Conservation (phyloP, 163 green algal genomes). For the Scenedesmus sp. region DNA sequence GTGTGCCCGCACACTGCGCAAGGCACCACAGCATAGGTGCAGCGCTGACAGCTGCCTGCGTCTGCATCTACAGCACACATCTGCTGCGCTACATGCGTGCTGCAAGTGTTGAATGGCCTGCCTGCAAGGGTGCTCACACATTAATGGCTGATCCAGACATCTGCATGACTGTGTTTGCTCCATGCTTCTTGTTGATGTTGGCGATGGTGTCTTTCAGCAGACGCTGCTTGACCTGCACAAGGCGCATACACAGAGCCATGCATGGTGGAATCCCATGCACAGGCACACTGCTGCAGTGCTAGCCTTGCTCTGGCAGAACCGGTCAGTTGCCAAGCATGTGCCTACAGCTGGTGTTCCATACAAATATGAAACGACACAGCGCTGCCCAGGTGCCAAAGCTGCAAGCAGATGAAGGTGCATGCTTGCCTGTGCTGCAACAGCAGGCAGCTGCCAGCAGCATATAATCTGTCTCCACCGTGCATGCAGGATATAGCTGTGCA, state of each 20-base stretch:
- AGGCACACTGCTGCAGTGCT: not conserved
- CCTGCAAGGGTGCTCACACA: conserved; percentile 25
- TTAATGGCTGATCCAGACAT: conserved; percentile 35
- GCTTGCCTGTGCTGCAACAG: not conserved
- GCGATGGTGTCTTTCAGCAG: conserved; percentile 24
- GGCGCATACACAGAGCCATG: not conserved
- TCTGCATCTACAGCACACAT: not conserved
- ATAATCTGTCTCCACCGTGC: too few species aligned
- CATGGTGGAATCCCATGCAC: not conserved
- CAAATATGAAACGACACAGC: not conserved
- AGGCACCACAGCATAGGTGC: not conserved
- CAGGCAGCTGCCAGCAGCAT: not conserved
- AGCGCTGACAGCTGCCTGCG: not conserved
- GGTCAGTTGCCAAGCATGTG: not conserved
- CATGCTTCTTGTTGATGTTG: conserved; percentile 52
- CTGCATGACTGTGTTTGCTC: conserved; percentile 40
- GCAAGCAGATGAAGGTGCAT: not conserved
- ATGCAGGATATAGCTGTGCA: not conserved
- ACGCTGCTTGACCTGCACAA: conserved; percentile 22
- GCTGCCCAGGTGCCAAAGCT: not conserved
- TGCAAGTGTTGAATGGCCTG: not conserved
- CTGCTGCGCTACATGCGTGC: not conserved
- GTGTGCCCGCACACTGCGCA: not conserved
- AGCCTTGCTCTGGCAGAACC: not conserved
- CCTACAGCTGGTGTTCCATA: not conserved